Evolutionary conservation across 2,329 filamentous ascomycete species (phyloP).

Genomic region (Rugonectria rugulosa): DNA sequence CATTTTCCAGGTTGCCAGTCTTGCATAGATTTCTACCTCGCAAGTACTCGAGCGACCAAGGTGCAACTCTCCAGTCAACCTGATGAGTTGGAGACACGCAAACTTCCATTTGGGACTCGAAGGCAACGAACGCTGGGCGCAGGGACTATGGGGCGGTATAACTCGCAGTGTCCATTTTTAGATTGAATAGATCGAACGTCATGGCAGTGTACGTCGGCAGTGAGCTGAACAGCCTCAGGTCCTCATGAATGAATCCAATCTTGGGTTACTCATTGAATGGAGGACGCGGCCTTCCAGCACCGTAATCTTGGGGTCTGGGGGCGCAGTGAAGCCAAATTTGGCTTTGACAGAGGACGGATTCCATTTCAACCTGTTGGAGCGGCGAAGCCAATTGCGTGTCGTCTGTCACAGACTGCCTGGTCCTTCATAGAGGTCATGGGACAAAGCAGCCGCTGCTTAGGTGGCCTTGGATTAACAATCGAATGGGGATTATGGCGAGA

Average conservation of each 20-base stretch:
- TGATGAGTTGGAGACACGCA: no score
- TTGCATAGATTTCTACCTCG: neutral
- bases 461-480: conserved; percentile 31
- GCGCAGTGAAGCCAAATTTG: conserved; percentile 23
- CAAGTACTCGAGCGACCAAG: neutral
- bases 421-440: conserved; percentile 29
- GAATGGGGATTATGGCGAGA: conserved; percentile 35
- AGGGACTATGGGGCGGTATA: conserved; percentile 1
- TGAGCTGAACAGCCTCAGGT: conserved; percentile 17
- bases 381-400: conserved; percentile 21
- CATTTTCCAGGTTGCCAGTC: neutral
- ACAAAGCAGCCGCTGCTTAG: conserved; percentile 20
- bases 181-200: conserved; percentile 3
- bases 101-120: no score
- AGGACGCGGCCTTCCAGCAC: conserved; percentile 12
- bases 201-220: conserved; percentile 8
- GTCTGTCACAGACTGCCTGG: conserved; percentile 18
- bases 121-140: no score
- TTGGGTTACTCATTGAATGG: conserved; percentile 2
- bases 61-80: neutral
- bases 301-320: conserved; percentile 8
- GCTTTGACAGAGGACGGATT: no score
- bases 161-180: conserved; percentile 14
- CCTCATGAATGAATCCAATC: neutral
- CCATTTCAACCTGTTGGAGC: neutral